Conservation (phyloP, 2,329 filamentous ascomycete species). For the Penicillium vulpinum region DNA sequence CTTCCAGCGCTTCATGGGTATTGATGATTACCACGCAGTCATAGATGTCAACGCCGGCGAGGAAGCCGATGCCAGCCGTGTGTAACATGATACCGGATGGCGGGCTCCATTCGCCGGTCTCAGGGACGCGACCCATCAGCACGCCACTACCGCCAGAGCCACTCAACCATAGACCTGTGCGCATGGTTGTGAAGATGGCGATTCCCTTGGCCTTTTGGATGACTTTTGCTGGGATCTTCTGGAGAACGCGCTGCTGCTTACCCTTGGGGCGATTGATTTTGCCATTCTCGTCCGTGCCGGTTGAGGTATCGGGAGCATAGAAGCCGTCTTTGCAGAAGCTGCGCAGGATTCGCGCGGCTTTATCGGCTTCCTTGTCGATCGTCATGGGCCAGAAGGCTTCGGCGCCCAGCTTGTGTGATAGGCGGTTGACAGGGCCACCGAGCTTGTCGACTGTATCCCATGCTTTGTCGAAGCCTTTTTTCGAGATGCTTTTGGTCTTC, state of each 20-base stretch:
- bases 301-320: constrained; percentile 58
- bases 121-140: constrained; percentile 72
- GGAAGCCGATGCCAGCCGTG: constrained; percentile 82
- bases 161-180: constrained; percentile 86
- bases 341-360: constrained; percentile 82
- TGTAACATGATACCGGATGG: constrained; percentile 90
- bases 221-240: constrained; percentile 83
- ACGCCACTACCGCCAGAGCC: constrained; percentile 89
- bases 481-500: constrained; percentile 53
- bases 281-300: constrained; percentile 44
- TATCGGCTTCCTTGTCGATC: constrained; percentile 86
- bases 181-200: constrained; percentile 94
- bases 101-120: constrained; percentile 86
- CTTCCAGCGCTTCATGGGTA: constrained; percentile 76
- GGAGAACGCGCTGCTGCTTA: constrained; percentile 65
- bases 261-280: constrained; percentile 56
- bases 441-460: constrained; percentile 68
- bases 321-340: constrained; percentile 85
- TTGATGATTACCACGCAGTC: constrained; percentile 94
- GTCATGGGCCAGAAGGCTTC: constrained; percentile 85
- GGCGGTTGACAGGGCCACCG: constrained; percentile 73
- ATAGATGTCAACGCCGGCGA: constrained; percentile 91
- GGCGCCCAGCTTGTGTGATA: constrained; percentile 77
- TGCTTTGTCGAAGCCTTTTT: constrained; percentile 72
- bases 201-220: constrained; percentile 87